Evolutionary conservation across 352 stramenopile species (phyloP), one percentile per base, ranked within the genome.

Genomic region (Phytophthora boehmeriae): DNA sequence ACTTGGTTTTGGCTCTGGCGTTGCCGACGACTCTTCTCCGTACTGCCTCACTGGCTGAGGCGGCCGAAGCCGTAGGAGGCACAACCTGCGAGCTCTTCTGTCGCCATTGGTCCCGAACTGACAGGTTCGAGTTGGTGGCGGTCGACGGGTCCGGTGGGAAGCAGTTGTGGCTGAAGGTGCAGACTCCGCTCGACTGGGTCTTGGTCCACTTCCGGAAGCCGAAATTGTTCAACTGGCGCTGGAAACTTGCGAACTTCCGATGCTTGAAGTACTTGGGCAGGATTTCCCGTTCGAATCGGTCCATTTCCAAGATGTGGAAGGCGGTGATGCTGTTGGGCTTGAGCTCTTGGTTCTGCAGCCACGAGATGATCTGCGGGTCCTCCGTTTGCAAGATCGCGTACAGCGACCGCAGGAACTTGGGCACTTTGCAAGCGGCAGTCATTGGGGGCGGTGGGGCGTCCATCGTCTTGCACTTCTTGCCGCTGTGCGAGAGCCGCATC

Each of bases 241-340:
- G 88, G 54, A 98, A 94, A 43, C 88, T 97, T 45, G 93, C 89
- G 65, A 97, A 98, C 57, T 93, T 97, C 43, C 80, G 77, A 63
- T 98, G 91, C 55, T 97, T 97, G 60, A 98, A 98, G 73, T 97
- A 98, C 54, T 92, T 89, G 17, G 93, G 90, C 16, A 98, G 71
- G 23, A 98, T 77, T 57, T 95, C 80, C 17, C 78, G 59, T 76
- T 98, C 90, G 32, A 98, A 90, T 57, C 80, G 77, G 1, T 72
- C 54, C 70, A 88, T 82, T 52, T 83, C 74, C 13, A 93, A 76
- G 64, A 95, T 92, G 54, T 92, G 80, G 61, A 95, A 93, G 23
- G 83, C 80, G 47, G 78, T 64, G 48, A 73, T 43, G 47, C 74
- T 61, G 57, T 88, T 86, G 11, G 83, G 73, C 68, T 75, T 78